These are phyloP conservation scores for Exophiala spinifera DNA, from an alignment of 2,329 filamentous ascomycete species.

Conservation along the genomic window DNA sequence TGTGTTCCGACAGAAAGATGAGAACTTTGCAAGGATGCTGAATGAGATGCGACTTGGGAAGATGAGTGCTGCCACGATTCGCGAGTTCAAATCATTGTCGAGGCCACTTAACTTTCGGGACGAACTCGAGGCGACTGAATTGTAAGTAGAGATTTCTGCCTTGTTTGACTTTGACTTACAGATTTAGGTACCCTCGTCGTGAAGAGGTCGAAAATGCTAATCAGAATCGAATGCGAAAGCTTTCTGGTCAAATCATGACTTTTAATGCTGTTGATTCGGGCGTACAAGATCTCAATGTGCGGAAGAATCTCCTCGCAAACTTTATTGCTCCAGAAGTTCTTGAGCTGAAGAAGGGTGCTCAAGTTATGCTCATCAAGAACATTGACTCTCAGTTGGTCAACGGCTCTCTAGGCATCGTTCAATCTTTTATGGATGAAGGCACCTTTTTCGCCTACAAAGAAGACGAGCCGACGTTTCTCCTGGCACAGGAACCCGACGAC, in stretches of 20 bases:
- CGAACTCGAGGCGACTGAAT: slow-evolving; percentile 76
- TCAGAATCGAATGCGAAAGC: slow-evolving; percentile 64
- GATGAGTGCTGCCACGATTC: slow-evolving; percentile 71
- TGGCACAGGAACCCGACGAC: slow-evolving; percentile 43
- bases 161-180: neutral
- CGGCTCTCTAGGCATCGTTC: slow-evolving; percentile 83
- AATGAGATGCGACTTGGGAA: slow-evolving; percentile 95
- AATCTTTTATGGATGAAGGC: slow-evolving; percentile 71
- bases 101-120: slow-evolving; percentile 71
- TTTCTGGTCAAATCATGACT: slow-evolving; percentile 64
- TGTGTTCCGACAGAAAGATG: slow-evolving; percentile 92
- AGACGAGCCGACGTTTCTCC: slow-evolving; percentile 54
- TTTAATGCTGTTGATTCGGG: slow-evolving; percentile 77
- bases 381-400: slow-evolving; percentile 93
- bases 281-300: slow-evolving; percentile 61
- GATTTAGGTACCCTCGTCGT: slow-evolving; percentile 73
- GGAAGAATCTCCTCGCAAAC: slow-evolving; percentile 76
- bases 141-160: slow-evolving; percentile 48
- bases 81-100: slow-evolving; percentile 69
- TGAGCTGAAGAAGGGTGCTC: slow-evolving; percentile 82
- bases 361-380: slow-evolving; percentile 99
- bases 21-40: slow-evolving; percentile 86
- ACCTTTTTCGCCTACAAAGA: slow-evolving; percentile 58
- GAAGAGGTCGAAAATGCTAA: slow-evolving; percentile 88
- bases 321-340: slow-evolving; percentile 88